phyloP scores from a whole-genome alignment of 2,329 filamentous ascomycete species.

The Epichloe bromicola region DNA sequence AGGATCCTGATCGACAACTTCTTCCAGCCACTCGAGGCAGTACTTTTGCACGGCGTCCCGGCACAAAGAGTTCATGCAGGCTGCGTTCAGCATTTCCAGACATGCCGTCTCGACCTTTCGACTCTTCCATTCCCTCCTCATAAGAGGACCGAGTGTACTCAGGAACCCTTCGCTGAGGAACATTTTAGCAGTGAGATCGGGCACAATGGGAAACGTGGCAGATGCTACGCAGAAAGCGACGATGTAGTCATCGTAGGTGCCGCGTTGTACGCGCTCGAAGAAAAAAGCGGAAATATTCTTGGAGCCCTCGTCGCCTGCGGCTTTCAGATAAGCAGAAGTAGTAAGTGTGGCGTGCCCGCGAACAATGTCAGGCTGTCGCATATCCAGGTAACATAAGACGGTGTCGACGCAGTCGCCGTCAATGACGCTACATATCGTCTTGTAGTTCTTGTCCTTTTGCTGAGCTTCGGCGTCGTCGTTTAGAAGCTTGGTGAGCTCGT shows the following conservation, averaged over 20 bases:
- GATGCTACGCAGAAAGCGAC: constrained; percentile 88
- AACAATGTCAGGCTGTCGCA: constrained; percentile 60
- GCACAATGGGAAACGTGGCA: constrained; percentile 74
- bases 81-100: constrained; percentile 80
- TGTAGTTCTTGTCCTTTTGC: constrained; percentile 26
- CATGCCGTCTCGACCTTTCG: constrained; percentile 75
- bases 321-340: constrained; percentile 71
- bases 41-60: constrained; percentile 75
- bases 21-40: constrained; percentile 76
- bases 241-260: constrained; percentile 78
- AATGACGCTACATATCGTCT: constrained; percentile 47
- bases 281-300: constrained; percentile 64
- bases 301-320: constrained; percentile 57
- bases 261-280: constrained; percentile 53
- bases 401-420: constrained; percentile 71
- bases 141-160: constrained; percentile 58
- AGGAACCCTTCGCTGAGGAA: constrained; percentile 88
- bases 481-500: constrained; percentile 45
- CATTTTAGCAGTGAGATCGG: constrained; percentile 58
- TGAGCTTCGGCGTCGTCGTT: constrained; percentile 38
- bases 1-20: constrained; percentile 62
- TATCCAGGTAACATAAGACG: constrained; percentile 74
- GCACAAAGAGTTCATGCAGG: constrained; percentile 73
- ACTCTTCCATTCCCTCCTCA: constrained; percentile 72
- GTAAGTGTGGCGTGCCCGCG: constrained; percentile 73